These are phyloP conservation scores for Pecoramyces ruminantium DNA, from an alignment of 192 early-diverging fungal species.

Conservation along the genomic window DNA sequence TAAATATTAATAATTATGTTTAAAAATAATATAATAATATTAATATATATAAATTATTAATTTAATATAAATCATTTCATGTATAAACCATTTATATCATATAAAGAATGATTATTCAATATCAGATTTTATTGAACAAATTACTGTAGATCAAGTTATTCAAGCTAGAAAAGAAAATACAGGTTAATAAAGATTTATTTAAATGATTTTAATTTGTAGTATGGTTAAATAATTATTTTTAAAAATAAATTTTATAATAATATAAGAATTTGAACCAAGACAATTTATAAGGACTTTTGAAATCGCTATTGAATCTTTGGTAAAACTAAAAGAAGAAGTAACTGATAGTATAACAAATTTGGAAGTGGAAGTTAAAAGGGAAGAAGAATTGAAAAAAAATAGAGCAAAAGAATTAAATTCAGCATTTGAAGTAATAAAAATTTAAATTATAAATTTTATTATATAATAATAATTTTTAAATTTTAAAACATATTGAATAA, in stretches of 20 bases:
- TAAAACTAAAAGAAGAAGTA: conserved; percentile 52
- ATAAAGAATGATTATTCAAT: background rate
- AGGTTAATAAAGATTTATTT: background rate
- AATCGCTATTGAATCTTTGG: conserved; percentile 63
- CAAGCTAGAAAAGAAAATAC: background rate
- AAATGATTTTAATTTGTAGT: no score
- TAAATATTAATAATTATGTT: no score
- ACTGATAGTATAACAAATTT: conserved; percentile 70
- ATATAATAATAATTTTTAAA: background rate
- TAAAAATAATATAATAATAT: no score
- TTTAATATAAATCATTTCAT: no score
- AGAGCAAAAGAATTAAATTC: conserved; percentile 60
- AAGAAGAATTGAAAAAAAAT: conserved; percentile 54
- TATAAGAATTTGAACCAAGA: conserved; percentile 62
- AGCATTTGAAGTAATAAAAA: conserved; percentile 53
- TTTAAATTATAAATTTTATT: no score
- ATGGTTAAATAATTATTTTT: no score
- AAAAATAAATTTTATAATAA: no score
- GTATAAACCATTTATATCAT: background rate
- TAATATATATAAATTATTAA: no score
- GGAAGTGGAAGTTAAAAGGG: conserved; percentile 56
- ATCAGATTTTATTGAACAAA: background rate
- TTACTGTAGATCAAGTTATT: background rate
- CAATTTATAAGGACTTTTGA: conserved; percentile 88
- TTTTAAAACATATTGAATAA: background rate